A percentile compares a stretch with the other conserved stretches of the same genome.
These are phyloP conservation scores for Kuraishia piskuri DNA, from an alignment of 805 yeast genomes.

Conservation along the genomic window DNA sequence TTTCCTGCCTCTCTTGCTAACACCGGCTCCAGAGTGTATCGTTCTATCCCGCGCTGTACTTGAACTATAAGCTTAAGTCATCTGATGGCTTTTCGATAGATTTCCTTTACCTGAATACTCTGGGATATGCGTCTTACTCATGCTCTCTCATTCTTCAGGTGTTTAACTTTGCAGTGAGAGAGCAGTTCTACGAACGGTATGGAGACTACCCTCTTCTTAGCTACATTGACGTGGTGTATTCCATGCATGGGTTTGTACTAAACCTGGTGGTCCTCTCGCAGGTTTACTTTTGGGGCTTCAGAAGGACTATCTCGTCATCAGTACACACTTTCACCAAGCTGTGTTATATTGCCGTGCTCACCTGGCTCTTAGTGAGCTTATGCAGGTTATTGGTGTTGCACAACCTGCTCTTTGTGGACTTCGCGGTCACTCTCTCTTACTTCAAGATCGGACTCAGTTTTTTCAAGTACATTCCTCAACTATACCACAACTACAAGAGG, in stretches of 20 bases:
- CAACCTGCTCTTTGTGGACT: conserved; percentile 22
- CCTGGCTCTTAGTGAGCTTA: conserved; percentile 10
- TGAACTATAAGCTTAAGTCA: conserved; percentile 29
- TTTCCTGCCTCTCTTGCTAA: not conserved
- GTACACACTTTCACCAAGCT: conserved; percentile 13
- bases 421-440: conserved; percentile 32
- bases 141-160: conserved; percentile 34
- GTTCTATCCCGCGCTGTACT: conserved; percentile 38
- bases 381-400: conserved; percentile 2
- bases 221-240: conserved; percentile 35
- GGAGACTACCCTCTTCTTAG: conserved; percentile 31
- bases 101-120: conserved; percentile 32
- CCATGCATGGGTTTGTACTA: conserved; percentile 36
- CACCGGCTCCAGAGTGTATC: conserved; percentile 28
- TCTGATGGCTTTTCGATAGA: conserved; percentile 44
- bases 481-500: conserved; percentile 29
- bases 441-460: conserved; percentile 35
- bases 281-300: conserved; percentile 24
- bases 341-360: conserved; percentile 10
- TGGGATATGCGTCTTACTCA: conserved; percentile 38
- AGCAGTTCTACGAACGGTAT: conserved; percentile 18
- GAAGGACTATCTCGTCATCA: conserved; percentile 19
- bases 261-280: conserved; percentile 31
- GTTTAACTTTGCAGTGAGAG: conserved; percentile 23
- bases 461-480: conserved; percentile 44